Evolutionary conservation across 1,284 basidiomycete species (phyloP).

Genomic region (Sphagnurus paluster): DNA sequence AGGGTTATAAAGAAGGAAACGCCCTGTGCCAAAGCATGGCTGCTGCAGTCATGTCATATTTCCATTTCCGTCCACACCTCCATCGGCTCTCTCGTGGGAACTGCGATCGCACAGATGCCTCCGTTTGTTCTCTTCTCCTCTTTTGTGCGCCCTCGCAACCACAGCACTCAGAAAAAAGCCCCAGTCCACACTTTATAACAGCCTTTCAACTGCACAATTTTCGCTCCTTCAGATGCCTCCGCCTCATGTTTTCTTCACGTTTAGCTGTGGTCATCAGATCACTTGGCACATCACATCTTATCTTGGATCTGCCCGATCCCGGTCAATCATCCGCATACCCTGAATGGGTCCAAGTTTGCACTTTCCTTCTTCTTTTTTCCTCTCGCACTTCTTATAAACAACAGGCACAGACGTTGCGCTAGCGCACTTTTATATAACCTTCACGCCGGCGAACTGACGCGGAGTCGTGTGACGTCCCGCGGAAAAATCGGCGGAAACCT

Average conservation of each 20-base stretch:
- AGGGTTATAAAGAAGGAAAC: slow-evolving; percentile 19
- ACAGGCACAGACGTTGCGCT: neutral
- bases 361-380: neutral
- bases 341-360: slow-evolving; percentile 3
- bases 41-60: slow-evolving; percentile 29
- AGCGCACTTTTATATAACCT: neutral
- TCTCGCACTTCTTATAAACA: neutral
- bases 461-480: neutral
- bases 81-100: slow-evolving; percentile 28
- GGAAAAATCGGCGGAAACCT: neutral
- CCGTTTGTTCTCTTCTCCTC: slow-evolving; percentile 5
- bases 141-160: neutral
- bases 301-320: slow-evolving; percentile 21
- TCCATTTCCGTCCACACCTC: slow-evolving; percentile 29
- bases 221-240: neutral
- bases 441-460: neutral
- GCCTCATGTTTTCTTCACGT: slow-evolving; percentile 14
- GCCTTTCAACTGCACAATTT: neutral
- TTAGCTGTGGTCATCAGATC: slow-evolving; percentile 13
- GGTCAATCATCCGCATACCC: slow-evolving; percentile 2
- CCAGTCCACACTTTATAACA: neutral
- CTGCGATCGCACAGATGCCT: slow-evolving; percentile 13
- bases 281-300: slow-evolving; percentile 22
- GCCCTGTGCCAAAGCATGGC: slow-evolving; percentile 32
- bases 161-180: neutral